Percentiles rank a stretch among this genome's conserved stretches.
These are phyloP conservation scores for Blumeria graminis DNA, from an alignment of 2,329 filamentous ascomycete genomes.

Conservation along the genomic window DNA sequence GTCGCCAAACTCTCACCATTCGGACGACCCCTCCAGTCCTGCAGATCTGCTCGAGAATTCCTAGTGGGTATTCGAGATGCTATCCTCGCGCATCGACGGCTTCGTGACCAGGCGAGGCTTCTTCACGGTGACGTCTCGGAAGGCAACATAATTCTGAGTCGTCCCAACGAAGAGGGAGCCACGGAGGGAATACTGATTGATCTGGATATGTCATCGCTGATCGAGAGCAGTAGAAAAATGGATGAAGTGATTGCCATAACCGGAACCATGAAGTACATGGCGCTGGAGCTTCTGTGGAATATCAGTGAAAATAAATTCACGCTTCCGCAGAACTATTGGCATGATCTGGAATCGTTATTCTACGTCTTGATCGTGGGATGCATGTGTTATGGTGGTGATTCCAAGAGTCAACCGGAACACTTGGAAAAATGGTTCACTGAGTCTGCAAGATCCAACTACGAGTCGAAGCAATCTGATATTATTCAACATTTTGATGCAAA, in stretches of 20 bases:
- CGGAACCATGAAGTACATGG: conserved; percentile 5
- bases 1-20: conserved; percentile 7
- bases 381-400: too few relatives aligned
- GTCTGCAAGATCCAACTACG: too few relatives aligned
- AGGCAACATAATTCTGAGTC: conserved; percentile 18
- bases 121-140: conserved; percentile 18
- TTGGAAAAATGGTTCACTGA: too few relatives aligned
- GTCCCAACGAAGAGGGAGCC: conserved; percentile 4
- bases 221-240: too few relatives aligned
- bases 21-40: conserved; percentile 14
- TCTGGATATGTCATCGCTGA: conserved; percentile 1
- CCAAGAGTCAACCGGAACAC: too few relatives aligned
- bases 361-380: too few relatives aligned
- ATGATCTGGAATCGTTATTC: too few relatives aligned
- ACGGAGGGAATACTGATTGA: too few relatives aligned
- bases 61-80: conserved; percentile 13
- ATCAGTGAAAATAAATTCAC: too few relatives aligned
- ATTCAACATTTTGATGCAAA: too few relatives aligned
- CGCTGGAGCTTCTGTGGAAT: conserved; percentile 1
- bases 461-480: too few relatives aligned
- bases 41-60: conserved; percentile 13
- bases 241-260: background rate
- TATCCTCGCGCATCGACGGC: conserved; percentile 14
- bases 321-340: too few relatives aligned
- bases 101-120: conserved; percentile 15